phyloP scores from a whole-genome alignment of 768 basidiomycete species.

The Tricholoma saponaceum region DNA sequence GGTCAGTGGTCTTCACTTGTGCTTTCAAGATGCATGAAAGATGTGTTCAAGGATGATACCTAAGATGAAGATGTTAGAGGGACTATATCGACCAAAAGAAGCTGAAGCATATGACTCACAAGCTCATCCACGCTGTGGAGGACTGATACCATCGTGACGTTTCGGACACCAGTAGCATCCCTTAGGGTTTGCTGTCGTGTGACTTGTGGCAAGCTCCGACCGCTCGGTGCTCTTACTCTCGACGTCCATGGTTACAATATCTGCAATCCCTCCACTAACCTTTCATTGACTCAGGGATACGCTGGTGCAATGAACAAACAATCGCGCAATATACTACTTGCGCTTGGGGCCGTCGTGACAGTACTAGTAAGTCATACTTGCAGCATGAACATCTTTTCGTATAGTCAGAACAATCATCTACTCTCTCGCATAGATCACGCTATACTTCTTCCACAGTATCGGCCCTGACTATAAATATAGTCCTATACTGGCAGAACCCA shows the following conservation, averaged over 20 bases:
- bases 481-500: background rate
- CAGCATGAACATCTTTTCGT: background rate
- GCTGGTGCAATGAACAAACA: background rate
- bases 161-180: too few relatives aligned
- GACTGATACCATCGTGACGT: background rate
- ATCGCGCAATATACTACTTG: background rate
- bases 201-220: too few relatives aligned
- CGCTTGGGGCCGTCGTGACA: background rate
- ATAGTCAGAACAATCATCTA: background rate
- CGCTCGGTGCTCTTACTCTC: too few relatives aligned
- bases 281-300: background rate
- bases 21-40: background rate
- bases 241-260: too few relatives aligned
- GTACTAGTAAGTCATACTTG: background rate
- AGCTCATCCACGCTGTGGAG: too few relatives aligned
- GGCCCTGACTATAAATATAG: background rate
- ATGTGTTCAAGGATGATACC: background rate
- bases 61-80: too few relatives aligned
- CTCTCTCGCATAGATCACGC: background rate
- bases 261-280: too few relatives aligned
- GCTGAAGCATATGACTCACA: too few relatives aligned
- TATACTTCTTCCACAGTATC: background rate
- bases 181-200: too few relatives aligned
- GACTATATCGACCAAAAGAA: too few relatives aligned
- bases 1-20: background rate